A percentile compares a stretch with the other conserved stretches of the same genome.
These are phyloP conservation scores for Colletotrichum viniferum DNA, from an alignment of 2,329 filamentous ascomycete species.

Conservation along the genomic window DNA sequence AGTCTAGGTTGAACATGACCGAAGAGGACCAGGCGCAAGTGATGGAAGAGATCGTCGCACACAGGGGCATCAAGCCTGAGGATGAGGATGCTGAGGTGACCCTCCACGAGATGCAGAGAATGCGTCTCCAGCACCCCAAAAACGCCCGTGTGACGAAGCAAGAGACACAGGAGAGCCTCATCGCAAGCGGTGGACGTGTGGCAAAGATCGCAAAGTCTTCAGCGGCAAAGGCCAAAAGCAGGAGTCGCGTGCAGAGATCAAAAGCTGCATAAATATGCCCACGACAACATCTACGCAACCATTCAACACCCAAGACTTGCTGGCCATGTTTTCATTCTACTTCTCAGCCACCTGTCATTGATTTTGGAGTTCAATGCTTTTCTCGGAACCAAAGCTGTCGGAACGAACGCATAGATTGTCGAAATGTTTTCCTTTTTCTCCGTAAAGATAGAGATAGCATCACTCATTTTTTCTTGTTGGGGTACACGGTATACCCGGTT, in stretches of 20 bases:
- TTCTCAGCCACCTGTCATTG: background rate
- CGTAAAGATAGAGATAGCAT: slow-evolving; percentile 1
- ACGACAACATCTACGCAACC: background rate
- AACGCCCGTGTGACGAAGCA: background rate
- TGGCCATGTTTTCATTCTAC: background rate
- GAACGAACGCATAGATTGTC: slow-evolving; percentile 2
- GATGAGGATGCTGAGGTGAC: slow-evolving; percentile 17
- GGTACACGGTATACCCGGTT: background rate
- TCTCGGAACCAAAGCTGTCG: background rate
- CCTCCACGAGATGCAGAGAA: background rate
- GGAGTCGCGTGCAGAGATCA: background rate
- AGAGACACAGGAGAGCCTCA: background rate
- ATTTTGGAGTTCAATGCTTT: background rate
- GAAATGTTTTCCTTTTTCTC: background rate
- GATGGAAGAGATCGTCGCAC: slow-evolving; percentile 22
- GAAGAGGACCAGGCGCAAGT: slow-evolving; percentile 20
- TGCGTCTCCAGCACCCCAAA: background rate
- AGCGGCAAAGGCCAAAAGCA: background rate
- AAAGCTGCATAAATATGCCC: background rate
- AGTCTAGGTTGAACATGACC: slow-evolving; percentile 9
- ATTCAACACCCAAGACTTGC: background rate
- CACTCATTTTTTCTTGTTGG: background rate
- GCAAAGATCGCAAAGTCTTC: background rate
- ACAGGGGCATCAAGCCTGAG: slow-evolving; percentile 6
- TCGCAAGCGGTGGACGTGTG: background rate